Conservation (phyloP, 1,139 yeast genomes). For the Torulaspora pretoriensis region DNA sequence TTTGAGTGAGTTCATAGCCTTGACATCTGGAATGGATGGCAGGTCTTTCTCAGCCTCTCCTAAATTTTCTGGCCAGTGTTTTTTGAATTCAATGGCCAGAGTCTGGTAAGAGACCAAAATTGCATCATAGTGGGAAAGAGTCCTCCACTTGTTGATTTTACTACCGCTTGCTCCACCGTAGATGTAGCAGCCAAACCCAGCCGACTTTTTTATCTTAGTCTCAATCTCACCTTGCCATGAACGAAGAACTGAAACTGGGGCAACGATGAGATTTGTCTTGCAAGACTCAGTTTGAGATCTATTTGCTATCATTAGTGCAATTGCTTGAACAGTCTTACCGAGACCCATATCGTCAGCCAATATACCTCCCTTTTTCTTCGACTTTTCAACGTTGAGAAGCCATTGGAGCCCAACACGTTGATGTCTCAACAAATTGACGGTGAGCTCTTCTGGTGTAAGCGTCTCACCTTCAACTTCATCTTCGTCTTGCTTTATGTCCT, state of each 20-base stretch:
- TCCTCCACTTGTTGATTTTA: conserved; percentile 42
- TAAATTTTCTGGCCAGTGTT: conserved; percentile 43
- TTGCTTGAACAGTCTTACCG: conserved; percentile 84
- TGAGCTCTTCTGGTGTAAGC: conserved; percentile 65
- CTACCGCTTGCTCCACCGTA: conserved; percentile 55
- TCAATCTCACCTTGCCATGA: conserved; percentile 83
- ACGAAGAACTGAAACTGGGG: conserved; percentile 75
- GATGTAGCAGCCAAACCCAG: conserved; percentile 48
- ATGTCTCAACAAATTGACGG: conserved; percentile 68
- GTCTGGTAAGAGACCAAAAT: conserved; percentile 76
- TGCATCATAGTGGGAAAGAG: conserved; percentile 59
- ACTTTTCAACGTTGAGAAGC: conserved; percentile 66
- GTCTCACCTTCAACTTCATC: conserved; percentile 48
- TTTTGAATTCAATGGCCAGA: conserved; percentile 62
- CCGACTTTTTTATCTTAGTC: conserved; percentile 51
- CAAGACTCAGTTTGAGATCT: conserved; percentile 38
- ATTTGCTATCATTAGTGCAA: conserved; percentile 62
- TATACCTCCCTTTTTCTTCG: conserved; percentile 65
- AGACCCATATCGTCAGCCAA: conserved; percentile 94
- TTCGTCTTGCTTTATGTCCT: conserved; percentile 64
- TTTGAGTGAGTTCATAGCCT: conserved; percentile 35
- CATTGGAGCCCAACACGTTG: conserved; percentile 83
- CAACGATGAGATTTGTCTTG: conserved; percentile 70
- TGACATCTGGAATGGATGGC: conserved; percentile 42
- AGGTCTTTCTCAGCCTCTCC: conserved; percentile 23